Evolutionary conservation across 306 rosid species (phyloP), one percentile per base, ranked within the genome.

Genomic region (Inga leiocalycina): DNA sequence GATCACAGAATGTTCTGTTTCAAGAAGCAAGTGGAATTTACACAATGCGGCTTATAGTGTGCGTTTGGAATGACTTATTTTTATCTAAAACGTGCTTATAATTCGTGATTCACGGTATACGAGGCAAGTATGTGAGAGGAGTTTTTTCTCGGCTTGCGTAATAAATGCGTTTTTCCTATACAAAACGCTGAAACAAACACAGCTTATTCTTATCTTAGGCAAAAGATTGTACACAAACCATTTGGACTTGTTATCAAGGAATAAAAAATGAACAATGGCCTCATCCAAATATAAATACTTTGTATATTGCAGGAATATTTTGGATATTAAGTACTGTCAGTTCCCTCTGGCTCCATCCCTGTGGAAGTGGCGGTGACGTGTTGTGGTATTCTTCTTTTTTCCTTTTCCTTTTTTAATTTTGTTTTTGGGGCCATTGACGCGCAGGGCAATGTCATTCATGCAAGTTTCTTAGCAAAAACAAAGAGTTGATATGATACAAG

Each of bases 401-500:
- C n/a, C 2, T 51, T 16, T 48, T 11, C 11, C 10, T 10, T 45
- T 10, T 27, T 27, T 27, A 27, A 0, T 45, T 46, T 11, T 46
- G 3, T 56, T 56, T 20, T 56, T 52, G 9, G 3, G 24, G 66
- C 34, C 12, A 22, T 59, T 1, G 66, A 59, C 14, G 66, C 22
- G 66, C 34, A 22, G 51, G 44, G 20, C 56, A 44, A 51, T 49
- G 15, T 72, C 32, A 24, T 46, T 72, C 57, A 46, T 72, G 57
- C 13, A 30, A 49, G 27, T 22, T 77, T 41, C 74, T 79, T 35
- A 61, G 8, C 2, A 74, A 66, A 77, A 54, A 11, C 61, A 24
- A 80, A 71, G 66, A 65, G 73, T 75, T 83, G 64, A 79, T 67
- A 54, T 72, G 57, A 24, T 13, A 1, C 71, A 72, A 24, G 46